Evolutionary conservation across 2,329 filamentous ascomycete genomes (phyloP).

Genomic region (Sarocladium brachiariae): DNA sequence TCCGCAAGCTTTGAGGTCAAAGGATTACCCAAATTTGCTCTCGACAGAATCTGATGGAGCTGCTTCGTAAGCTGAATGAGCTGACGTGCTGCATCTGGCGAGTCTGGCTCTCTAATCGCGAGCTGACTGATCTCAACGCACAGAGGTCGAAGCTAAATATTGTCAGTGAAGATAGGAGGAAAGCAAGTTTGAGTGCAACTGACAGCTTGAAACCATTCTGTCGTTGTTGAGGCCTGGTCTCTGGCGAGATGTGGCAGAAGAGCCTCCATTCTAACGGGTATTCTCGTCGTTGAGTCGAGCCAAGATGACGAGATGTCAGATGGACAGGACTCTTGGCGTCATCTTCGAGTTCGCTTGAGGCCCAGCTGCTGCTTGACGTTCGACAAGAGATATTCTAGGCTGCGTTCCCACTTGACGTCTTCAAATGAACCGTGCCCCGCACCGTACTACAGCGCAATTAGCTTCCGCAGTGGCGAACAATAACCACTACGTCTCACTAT

Average conservation of each 20-base stretch:
- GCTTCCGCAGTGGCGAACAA: too few relatives aligned
- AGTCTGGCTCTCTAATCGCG: conserved; percentile 41
- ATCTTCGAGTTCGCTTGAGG: too few relatives aligned
- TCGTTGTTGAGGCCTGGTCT: background rate
- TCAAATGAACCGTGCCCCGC: background rate
- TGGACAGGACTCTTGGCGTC: too few relatives aligned
- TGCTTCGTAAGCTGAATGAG: conserved; percentile 40
- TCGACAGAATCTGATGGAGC: conserved; percentile 32
- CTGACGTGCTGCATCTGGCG: conserved; percentile 32
- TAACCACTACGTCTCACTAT: too few relatives aligned
- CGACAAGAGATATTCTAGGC: too few relatives aligned
- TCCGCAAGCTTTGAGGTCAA: conserved; percentile 82
- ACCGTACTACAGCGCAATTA: background rate
- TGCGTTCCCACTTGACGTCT: too few relatives aligned
- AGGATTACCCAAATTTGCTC: conserved; percentile 16
- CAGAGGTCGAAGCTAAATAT: conserved; percentile 53
- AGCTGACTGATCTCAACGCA: conserved; percentile 55
- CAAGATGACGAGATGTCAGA: background rate
- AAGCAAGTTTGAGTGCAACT: background rate
- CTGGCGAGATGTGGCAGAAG: background rate
- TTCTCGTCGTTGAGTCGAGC: background rate
- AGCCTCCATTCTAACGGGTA: background rate
- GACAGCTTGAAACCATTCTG: conserved; percentile 24
- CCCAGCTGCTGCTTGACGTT: too few relatives aligned
- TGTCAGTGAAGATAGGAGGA: background rate